phyloP scores from a whole-genome alignment of 768 basidiomycete species.

The Russula ochroleuca region DNA sequence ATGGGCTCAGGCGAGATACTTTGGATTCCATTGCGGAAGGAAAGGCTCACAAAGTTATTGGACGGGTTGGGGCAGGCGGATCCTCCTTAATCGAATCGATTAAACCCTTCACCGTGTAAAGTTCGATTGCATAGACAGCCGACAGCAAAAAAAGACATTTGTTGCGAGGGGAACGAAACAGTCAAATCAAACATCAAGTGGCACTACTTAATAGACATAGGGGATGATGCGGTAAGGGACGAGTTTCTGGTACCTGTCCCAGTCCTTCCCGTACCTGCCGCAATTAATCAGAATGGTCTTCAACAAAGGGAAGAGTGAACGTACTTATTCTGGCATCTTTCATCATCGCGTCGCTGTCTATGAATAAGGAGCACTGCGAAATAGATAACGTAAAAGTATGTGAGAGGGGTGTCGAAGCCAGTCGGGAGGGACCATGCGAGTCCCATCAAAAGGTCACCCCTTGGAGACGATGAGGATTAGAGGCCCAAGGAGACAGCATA shows the following conservation, averaged over 20 bases:
- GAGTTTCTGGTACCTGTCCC: conserved; percentile 82
- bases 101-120: background rate
- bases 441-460: conserved; percentile 85
- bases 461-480: conserved; percentile 31
- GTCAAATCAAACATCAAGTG: too few species aligned
- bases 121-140: conserved; percentile 1
- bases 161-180: background rate
- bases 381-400: conserved; percentile 92
- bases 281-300: conserved; percentile 4
- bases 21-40: conserved; percentile 86
- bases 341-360: conserved; percentile 87
- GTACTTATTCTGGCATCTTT: conserved; percentile 73
- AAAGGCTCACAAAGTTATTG: conserved; percentile 52
- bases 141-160: background rate
- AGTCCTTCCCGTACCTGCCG: conserved; percentile 87
- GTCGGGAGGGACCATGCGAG: conserved; percentile 92
- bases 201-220: conserved; percentile 56
- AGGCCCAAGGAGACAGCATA: background rate
- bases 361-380: conserved; percentile 88
- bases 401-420: conserved; percentile 86
- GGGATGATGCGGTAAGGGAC: conserved; percentile 87
- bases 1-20: conserved; percentile 51
- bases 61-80: conserved; percentile 18
- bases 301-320: background rate
- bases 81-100: background rate